Evolutionary conservation across 805 yeast species (phyloP), one percentile per base, ranked within the genome.

Genomic region (Lachancea cidri): DNA sequence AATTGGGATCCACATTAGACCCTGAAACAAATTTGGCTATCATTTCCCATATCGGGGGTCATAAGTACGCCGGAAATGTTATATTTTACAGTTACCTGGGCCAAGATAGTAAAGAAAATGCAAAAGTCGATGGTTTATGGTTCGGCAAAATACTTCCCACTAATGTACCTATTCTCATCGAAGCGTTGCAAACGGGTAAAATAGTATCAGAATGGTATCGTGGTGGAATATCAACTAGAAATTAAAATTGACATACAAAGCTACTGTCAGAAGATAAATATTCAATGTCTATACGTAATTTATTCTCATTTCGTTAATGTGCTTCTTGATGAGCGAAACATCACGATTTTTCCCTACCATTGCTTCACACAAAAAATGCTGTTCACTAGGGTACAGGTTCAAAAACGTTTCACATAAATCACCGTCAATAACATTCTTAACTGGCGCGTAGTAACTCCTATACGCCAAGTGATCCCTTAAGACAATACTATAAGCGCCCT

Each of bases 1-100:
- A 53, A 27, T 39, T 46, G 8, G 35, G 29, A 19, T 13, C 39
- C 6, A 30, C 29, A 7, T 30, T 41, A 4, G 43, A 41, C 14
- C 38, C 40, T 3, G 33, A 35, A 1, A 27, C 47, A 9, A 59
- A 62, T 27, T 66, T 81, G 25, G 88, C 86, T 0, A 53, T 74
- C 5, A 67, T 83, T 0, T 80, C 89, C 9, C 96, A 86, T 58
- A 68, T 86, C 31, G 94, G 95, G 1, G 96, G 96, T 0, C 96
- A 86, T 57, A 85, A 61, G 2, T 86, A 77, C 60, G 95, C 96
- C 1, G 95, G 95, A 0, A 86, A 86, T 53, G 77, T 86, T 11
- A 64, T 85, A 2, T 72, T 74, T 38, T 78, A 79, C 47, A 67
- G 68, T 36, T 59, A 57, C 8, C 56, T 63, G 24, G 73, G 77